Evolutionary conservation across 2,329 filamentous ascomycete genomes (phyloP), one percentile per base, ranked within the genome.

Genomic region (Penicillium oxalicum): DNA sequence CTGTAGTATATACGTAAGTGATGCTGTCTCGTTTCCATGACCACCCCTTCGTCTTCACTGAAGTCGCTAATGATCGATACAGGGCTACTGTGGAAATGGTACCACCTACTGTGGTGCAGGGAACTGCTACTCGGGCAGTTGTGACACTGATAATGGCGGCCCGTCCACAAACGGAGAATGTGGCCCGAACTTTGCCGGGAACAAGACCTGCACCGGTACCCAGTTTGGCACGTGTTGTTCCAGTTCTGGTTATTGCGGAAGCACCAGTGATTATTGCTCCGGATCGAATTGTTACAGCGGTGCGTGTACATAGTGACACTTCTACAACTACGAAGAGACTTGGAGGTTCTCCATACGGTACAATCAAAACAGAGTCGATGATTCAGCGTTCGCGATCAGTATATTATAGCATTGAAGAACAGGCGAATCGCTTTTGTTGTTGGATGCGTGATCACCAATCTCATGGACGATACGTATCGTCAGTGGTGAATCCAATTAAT

Each of bases 151-250:
- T 45, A 57, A 43, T 40, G 57, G 59, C 13, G 58, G 60, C 34
- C 56, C 53, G 5, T 52, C 45, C 29, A 58, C 52, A 6, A 56
- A 53, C 45, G 58, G 61, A 33, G 53, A 56, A 45, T 61, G 59
- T 49, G 60, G 61, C 4, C 60, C 57, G 33, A 47, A 44, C 25
- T 61, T 62, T 50, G 54, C 60, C 5, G 59, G 61, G 34, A 61
- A 61, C 47, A 62, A 63, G 45, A 60, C 57, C 12, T 64, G 57
- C 49, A 56, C 57, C 39, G 58, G 59, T 25, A 64, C 60, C 4
- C 55, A 63, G 44, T 62, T 63, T 53, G 58, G 61, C 24, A 52
- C 29, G 13, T 61, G 58, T 39, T 63, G 61, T 43, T 62, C 56
- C 9, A 53, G 40, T 3, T 45, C 32, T 44, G 58, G 62, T 4